phyloP scores from a whole-genome alignment of 1,139 yeast genomes.

The Hyphopichia buzzinii region DNA sequence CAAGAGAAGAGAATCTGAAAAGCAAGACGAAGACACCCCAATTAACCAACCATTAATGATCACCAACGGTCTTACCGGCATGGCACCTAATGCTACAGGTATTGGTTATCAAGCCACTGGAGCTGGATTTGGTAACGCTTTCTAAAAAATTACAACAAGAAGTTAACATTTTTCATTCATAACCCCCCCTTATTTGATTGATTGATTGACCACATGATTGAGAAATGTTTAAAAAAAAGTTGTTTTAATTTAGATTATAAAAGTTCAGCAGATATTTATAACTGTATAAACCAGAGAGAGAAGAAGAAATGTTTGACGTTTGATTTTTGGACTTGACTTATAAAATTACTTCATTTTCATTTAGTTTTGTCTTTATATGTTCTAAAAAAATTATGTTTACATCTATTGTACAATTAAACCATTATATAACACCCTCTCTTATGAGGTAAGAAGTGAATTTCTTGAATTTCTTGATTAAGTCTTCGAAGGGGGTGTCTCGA shows the following conservation, averaged over 20 bases:
- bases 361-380: conserved; percentile 1
- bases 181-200: conserved; percentile 2
- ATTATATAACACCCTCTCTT: conserved; percentile 6
- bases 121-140: conserved; percentile 62
- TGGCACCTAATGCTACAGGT: conserved; percentile 23
- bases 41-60: conserved; percentile 60
- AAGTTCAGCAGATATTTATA: conserved; percentile 3
- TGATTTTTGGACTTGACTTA: conserved; percentile 3
- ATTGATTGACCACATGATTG: conserved; percentile 1
- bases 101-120: conserved; percentile 66
- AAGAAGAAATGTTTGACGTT: conserved; percentile 2
- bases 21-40: conserved; percentile 49
- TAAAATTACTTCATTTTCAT: conserved; percentile 5
- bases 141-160: too few relatives aligned
- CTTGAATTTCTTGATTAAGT: conserved; percentile 17
- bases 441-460: conserved; percentile 12
- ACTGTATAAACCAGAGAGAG: background rate
- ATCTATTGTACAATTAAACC: background rate
- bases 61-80: conserved; percentile 52
- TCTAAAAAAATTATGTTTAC: background rate
- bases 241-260: conserved; percentile 1
- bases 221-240: conserved; percentile 1
- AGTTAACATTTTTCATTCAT: too few relatives aligned
- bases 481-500: conserved; percentile 14
- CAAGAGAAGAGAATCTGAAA: conserved; percentile 63